Conservation (phyloP, 2,329 filamentous ascomycete species). For the Phaeophleospora eucalypticola region DNA sequence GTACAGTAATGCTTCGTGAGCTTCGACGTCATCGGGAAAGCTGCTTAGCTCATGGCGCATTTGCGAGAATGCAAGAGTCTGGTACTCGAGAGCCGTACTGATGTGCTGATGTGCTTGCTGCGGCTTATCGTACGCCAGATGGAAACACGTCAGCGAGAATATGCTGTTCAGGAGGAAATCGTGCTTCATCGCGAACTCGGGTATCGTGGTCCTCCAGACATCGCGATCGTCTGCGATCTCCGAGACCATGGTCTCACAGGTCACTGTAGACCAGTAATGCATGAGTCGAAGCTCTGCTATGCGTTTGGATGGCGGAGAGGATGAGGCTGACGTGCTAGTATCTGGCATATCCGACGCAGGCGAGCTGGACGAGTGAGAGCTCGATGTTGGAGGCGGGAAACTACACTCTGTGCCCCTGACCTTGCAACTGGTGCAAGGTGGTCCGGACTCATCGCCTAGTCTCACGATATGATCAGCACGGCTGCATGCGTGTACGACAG, state of each 20-base stretch:
- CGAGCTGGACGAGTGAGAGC: constrained; percentile 2
- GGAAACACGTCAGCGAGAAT: constrained; percentile 14
- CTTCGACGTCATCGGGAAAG: constrained; percentile 6
- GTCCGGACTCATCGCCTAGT: constrained; percentile 13
- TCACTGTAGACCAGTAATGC: constrained; percentile 19
- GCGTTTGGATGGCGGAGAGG: not conserved
- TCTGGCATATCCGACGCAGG: not conserved
- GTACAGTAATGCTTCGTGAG: constrained; percentile 14
- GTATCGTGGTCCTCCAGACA: constrained; percentile 8
- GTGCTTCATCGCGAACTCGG: constrained; percentile 13
- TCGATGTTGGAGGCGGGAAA: constrained; percentile 4
- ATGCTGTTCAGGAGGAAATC: constrained; percentile 15
- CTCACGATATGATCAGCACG: no score
- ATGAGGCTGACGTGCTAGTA: constrained; percentile 1
- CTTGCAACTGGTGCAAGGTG: constrained; percentile 13
- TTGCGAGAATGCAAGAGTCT: constrained; percentile 10
- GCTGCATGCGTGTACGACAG: no score
- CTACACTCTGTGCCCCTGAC: constrained; percentile 9
- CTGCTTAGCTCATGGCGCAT: constrained; percentile 8
- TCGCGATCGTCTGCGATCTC: constrained; percentile 10
- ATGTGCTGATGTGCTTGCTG: constrained; percentile 8
- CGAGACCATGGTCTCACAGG: constrained; percentile 10
- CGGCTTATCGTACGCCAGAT: constrained; percentile 11
- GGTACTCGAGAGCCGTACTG: constrained; percentile 13
- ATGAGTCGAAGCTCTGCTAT: constrained; percentile 18